Evolutionary conservation across 768 basidiomycete species (phyloP).

Genomic region (Calvatia gigantea): DNA sequence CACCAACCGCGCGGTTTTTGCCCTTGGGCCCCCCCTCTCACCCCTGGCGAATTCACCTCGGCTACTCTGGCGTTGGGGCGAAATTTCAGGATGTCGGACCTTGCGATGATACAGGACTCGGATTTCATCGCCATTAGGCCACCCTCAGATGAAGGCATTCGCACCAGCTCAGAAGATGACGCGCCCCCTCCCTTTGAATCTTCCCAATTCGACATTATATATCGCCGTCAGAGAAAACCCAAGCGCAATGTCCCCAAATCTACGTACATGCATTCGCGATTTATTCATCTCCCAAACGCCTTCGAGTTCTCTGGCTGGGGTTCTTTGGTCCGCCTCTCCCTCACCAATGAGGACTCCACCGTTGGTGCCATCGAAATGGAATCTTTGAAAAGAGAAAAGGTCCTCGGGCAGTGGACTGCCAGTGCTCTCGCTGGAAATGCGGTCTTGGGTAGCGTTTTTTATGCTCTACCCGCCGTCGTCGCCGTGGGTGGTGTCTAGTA

Average conservation of each 20-base stretch:
- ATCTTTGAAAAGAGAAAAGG: conserved; percentile 26
- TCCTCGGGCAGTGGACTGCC: conserved; percentile 62
- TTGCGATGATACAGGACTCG: background rate
- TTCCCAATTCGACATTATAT: conserved; percentile 50
- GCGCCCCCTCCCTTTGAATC: conserved; percentile 42
- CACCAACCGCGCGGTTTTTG: background rate
- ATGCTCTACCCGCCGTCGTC: conserved; percentile 64
- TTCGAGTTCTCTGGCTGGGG: conserved; percentile 80
- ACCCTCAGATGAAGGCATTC: background rate
- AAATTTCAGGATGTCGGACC: too few relatives aligned
- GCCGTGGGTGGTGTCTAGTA: conserved; percentile 62
- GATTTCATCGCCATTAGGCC: background rate
- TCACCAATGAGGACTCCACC: conserved; percentile 39
- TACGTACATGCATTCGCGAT: conserved; percentile 49
- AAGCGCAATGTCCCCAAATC: conserved; percentile 37
- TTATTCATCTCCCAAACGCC: conserved; percentile 55
- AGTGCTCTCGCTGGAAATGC: conserved; percentile 67
- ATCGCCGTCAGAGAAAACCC: conserved; percentile 52
- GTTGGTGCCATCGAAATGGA: conserved; percentile 29
- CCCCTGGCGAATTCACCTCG: background rate
- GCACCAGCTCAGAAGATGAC: background rate
- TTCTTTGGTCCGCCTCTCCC: conserved; percentile 40
- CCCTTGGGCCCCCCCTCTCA: background rate
- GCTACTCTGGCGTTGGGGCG: too few relatives aligned
- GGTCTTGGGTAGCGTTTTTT: conserved; percentile 66